Base-by-base conservation (phyloP, 78 protist species). In the Dictyostelium brefeldianum region DNA sequence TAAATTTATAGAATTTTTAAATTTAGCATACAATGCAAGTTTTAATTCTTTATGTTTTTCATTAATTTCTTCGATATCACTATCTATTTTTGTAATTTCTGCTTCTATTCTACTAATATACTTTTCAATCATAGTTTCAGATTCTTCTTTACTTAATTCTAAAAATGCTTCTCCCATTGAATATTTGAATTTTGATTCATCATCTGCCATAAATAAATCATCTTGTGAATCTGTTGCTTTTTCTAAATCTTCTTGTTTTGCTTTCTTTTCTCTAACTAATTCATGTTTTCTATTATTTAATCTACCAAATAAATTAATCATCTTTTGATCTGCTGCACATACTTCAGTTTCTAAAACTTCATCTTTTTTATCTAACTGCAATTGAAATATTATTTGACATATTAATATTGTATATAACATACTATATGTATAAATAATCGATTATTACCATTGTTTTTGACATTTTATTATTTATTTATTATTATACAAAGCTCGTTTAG, bases 281-380 rank as follows among this genome's bases (percentile, higher is more conserved):
- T 85, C 92, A 17, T 85, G 92, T 47, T 85, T 85, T 77, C 92
- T 85, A 50, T 85, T 85, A 64, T 85, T 85, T 27, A 85, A 31
- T 56, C 92, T 51, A 62, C 92, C 92, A 75, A 85, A 85, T 47
- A 80, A 27, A 36, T 85, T 85, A 11, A 85, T 85, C 83, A 85
- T 77, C 57, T 85, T 85, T 77, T 85, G 92, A 64, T 85, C 92
- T 18, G 62, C 84, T n/a, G 54, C 69, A 4, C 73, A 31, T 1
- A 85, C 92, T 43, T 74, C 71, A 3, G 78, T 62, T 10, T 85
- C 92, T 15, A 74, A 18, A 46, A 74, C 46, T 48, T 85, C 92
- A 47, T 85, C 92, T 3, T 48, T 14, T 77, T 85, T 85, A 18
- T 85, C 83, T 54, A 85, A 2, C 92, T 85, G 53, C 51, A 17